A percentile compares a stretch with the other conserved stretches of the same genome.
Conservation (phyloP, 139 green algal genomes). For the Eudorina sp. region DNA sequence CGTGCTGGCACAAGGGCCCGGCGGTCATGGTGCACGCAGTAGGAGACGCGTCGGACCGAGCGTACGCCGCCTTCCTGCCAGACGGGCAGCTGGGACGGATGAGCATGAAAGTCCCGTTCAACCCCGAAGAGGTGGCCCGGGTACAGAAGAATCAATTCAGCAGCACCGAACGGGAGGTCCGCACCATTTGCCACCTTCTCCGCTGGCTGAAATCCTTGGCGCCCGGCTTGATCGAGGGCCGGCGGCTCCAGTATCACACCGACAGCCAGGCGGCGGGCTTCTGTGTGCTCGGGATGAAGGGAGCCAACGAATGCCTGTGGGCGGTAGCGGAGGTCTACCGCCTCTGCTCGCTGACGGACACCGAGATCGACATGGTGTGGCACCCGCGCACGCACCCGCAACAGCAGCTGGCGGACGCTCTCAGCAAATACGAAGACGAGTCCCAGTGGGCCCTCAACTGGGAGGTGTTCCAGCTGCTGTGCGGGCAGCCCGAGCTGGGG, state of each 20-base stretch:
- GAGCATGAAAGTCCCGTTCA: background rate
- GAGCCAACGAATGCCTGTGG: background rate
- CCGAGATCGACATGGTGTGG: no score
- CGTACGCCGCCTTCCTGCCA: background rate
- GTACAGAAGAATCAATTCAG: background rate
- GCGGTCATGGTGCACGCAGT: background rate
- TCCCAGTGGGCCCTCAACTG: no score
- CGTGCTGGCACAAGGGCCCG: background rate
- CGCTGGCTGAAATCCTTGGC: background rate
- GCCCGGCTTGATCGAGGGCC: background rate
- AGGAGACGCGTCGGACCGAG: background rate
- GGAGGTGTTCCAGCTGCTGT: no score
- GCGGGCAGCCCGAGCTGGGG: no score
- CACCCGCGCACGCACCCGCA: no score
- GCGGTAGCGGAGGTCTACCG: no score
- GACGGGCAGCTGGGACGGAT: background rate
- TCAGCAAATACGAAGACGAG: no score
- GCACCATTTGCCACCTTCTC: background rate
- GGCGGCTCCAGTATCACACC: background rate
- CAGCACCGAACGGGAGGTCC: slow-evolving; percentile 18
- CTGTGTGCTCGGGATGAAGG: slow-evolving; percentile 16
- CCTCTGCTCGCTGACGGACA: no score
- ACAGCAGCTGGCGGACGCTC: no score
- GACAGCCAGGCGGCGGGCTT: background rate
- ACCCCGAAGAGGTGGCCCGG: background rate